phyloP scores from a whole-genome alignment of 176 grass and related monocot genomes.

The Triticum aestivum region IWGSC_CS_RefSeq_v2.1 NC_057802.1:450607086-450607585 shows the following conservation, averaged over 20 bases:
- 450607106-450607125: neutral
- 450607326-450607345: slow-evolving; percentile 56
- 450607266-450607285: neutral
- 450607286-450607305: slow-evolving; percentile 44
- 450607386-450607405: slow-evolving; percentile 12
- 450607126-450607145: slow-evolving; percentile 7
- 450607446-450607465: neutral
- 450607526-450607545: neutral
- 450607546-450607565: neutral
- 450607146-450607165: slow-evolving; percentile 53
- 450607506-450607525: neutral
- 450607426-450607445: neutral
- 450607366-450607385: neutral
- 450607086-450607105: neutral
- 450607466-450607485: neutral
- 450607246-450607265: neutral
- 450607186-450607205: slow-evolving; percentile 42
- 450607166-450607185: slow-evolving; percentile 48
- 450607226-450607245: neutral
- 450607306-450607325: slow-evolving; percentile 56
- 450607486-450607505: neutral
- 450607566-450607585: neutral
- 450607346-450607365: slow-evolving; percentile 17
- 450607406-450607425: neutral
- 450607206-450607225: slow-evolving; percentile 2